These are phyloP conservation scores for Phialophora macrospora DNA, from an alignment of 2,329 filamentous ascomycete species.

Conservation along the genomic window DNA sequence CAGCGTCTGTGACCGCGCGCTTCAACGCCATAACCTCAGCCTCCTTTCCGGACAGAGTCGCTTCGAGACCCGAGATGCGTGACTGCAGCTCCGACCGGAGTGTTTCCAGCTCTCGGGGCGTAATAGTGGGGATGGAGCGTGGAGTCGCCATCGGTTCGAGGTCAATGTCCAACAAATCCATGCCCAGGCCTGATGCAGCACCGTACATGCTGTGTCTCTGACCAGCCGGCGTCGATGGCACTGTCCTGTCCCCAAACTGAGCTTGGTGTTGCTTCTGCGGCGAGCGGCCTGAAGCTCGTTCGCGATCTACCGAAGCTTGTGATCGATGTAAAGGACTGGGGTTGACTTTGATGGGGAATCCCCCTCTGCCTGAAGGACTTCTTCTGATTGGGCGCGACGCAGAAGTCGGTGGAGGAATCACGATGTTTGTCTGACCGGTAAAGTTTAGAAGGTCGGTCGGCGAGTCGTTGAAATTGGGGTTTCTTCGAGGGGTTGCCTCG, in stretches of 20 bases:
- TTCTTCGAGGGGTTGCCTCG: conserved; percentile 56
- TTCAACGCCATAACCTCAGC: conserved; percentile 88
- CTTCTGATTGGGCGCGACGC: conserved; percentile 46
- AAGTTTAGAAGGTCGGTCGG: conserved; percentile 84
- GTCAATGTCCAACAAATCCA: conserved; percentile 78
- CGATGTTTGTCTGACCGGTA: conserved; percentile 73
- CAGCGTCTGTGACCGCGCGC: conserved; percentile 83
- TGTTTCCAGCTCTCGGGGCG: conserved; percentile 87
- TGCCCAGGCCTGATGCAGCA: conserved; percentile 31
- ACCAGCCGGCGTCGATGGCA: conserved; percentile 40
- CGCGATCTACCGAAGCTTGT: conserved; percentile 40
- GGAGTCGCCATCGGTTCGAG: conserved; percentile 93
- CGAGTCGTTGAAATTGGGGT: conserved; percentile 56
- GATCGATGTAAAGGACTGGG: conserved; percentile 38
- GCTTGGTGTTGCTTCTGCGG: conserved; percentile 39
- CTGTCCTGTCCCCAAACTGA: conserved; percentile 24
- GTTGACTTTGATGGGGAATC: conserved; percentile 40
- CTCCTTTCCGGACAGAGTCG: conserved; percentile 88
- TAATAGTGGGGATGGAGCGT: conserved; percentile 86
- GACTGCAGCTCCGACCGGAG: conserved; percentile 89
- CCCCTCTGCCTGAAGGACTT: conserved; percentile 46
- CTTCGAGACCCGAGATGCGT: conserved; percentile 92
- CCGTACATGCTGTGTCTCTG: conserved; percentile 39
- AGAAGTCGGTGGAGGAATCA: conserved; percentile 55
- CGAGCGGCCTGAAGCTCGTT: conserved; percentile 38